A percentile compares a stretch with the other conserved stretches of the same genome.
These are phyloP conservation scores for Russula compacta DNA, from an alignment of 768 basidiomycete species.

Conservation along the genomic window DNA sequence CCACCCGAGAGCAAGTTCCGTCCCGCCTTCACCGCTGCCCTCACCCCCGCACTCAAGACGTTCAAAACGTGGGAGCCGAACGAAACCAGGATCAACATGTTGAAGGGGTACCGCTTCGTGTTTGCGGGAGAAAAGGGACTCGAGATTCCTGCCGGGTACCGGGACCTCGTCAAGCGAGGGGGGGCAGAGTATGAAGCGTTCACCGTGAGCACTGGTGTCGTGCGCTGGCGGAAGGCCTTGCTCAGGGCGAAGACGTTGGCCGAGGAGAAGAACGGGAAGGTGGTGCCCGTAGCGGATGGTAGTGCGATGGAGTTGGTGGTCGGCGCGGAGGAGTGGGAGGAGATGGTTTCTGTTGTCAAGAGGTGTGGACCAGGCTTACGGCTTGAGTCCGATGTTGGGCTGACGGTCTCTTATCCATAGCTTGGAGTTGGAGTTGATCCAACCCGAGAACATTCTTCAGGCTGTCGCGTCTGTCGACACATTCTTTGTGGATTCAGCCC, in stretches of 20 bases:
- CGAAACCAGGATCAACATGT: slow-evolving; percentile 49
- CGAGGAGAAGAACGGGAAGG: slow-evolving; percentile 13
- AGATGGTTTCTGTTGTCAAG: slow-evolving; percentile 41
- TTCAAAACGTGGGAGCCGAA: slow-evolving; percentile 60
- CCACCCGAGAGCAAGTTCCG: slow-evolving; percentile 48
- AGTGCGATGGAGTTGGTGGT: slow-evolving; percentile 39
- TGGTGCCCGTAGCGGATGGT: slow-evolving; percentile 46
- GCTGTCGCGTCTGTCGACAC: slow-evolving; percentile 35
- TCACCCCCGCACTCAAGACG: slow-evolving; percentile 40
- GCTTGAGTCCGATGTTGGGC: not conserved
- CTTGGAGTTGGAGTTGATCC: slow-evolving; percentile 35
- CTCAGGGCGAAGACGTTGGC: slow-evolving; percentile 43
- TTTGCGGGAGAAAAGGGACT: slow-evolving; percentile 48
- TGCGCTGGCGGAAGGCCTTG: slow-evolving; percentile 44
- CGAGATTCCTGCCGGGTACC: slow-evolving; percentile 39
- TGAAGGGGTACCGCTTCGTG: slow-evolving; percentile 47
- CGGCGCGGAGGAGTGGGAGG: slow-evolving; percentile 47
- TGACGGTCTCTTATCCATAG: slow-evolving; percentile 23
- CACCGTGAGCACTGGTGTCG: slow-evolving; percentile 39
- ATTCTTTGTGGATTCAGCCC: slow-evolving; percentile 32
- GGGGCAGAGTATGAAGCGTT: slow-evolving; percentile 58
- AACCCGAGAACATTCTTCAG: slow-evolving; percentile 41
- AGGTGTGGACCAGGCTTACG: slow-evolving; percentile 30
- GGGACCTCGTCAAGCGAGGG: slow-evolving; percentile 47
- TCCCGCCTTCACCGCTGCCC: slow-evolving; percentile 45